A percentile compares a stretch with the other conserved stretches of the same genome.
Evolutionary conservation across 2,329 filamentous ascomycete species (phyloP).

Genomic region (Clonostachys rosea): DNA sequence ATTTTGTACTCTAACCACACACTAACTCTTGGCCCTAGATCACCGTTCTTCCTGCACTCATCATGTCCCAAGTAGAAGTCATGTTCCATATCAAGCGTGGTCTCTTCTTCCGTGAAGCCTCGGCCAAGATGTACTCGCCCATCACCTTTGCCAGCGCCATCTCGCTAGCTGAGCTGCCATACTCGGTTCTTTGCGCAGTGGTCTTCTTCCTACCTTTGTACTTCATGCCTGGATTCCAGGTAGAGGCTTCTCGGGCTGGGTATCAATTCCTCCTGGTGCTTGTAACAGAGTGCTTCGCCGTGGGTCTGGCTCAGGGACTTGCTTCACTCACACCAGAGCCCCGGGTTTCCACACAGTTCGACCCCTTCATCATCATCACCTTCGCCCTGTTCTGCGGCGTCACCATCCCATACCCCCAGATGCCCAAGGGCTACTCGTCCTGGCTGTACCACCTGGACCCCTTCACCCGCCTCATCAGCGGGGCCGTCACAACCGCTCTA

Average conservation of each 20-base stretch:
- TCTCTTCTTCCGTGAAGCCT: slow-evolving; percentile 82
- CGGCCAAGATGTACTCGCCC: slow-evolving; percentile 80
- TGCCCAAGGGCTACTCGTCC: slow-evolving; percentile 71
- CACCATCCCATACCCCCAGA: slow-evolving; percentile 72
- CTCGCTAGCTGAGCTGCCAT: slow-evolving; percentile 80
- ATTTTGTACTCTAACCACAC: no score
- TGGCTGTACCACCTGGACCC: slow-evolving; percentile 84
- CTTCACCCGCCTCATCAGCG: slow-evolving; percentile 76
- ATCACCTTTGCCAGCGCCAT: slow-evolving; percentile 75
- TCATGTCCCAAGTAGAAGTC: slow-evolving; percentile 74
- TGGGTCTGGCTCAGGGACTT: slow-evolving; percentile 73
- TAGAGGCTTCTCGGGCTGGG: slow-evolving; percentile 60
- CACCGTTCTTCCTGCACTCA: slow-evolving; percentile 76
- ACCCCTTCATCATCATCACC: slow-evolving; percentile 78
- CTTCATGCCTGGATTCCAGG: slow-evolving; percentile 74
- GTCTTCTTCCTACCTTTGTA: slow-evolving; percentile 80
- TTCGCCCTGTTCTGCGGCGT: slow-evolving; percentile 88
- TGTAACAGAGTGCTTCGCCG: slow-evolving; percentile 78
- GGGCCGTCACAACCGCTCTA: slow-evolving; percentile 75
- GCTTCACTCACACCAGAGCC: slow-evolving; percentile 73
- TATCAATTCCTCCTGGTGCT: slow-evolving; percentile 86
- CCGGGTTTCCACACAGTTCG: slow-evolving; percentile 74
- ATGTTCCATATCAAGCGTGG: slow-evolving; percentile 78
- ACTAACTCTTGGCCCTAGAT: no score
- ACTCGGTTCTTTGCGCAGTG: slow-evolving; percentile 75